Evolutionary conservation across 2,329 filamentous ascomycete species (phyloP).

Genomic region (Fusarium coffeatum): DNA sequence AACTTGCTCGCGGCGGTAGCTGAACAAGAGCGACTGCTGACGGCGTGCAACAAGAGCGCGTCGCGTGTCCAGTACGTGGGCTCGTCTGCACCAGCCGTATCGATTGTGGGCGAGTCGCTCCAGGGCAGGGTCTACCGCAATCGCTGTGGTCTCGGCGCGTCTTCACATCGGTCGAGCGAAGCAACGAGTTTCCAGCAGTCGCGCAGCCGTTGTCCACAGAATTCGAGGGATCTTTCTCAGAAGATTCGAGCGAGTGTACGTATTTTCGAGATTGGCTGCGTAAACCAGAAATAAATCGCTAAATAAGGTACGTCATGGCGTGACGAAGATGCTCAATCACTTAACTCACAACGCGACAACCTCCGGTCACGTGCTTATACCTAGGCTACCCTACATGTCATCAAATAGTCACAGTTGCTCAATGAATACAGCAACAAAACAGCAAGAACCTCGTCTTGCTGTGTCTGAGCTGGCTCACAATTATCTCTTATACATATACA

Average conservation of each 20-base stretch:
- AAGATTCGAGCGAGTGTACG: fast-evolving
- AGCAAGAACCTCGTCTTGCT: too few species aligned
- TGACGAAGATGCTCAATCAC: neutral
- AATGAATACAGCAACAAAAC: too few species aligned
- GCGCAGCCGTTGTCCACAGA: neutral
- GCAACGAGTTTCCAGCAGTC: neutral
- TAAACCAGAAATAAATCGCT: neutral
- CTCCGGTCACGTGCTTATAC: neutral
- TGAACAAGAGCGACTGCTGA: neutral
- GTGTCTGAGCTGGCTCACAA: too few species aligned
- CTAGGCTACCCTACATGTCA: neutral
- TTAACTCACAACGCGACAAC: neutral
- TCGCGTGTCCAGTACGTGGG: too few species aligned
- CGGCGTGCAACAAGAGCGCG: neutral
- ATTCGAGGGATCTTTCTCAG: neutral
- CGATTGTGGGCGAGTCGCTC: neutral
- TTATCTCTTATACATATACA: too few species aligned
- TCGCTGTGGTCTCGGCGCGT: neutral
- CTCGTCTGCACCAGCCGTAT: too few species aligned
- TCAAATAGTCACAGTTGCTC: neutral
- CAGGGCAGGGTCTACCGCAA: neutral
- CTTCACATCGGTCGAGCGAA: neutral
- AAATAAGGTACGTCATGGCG: neutral
- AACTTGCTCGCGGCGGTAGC: neutral
- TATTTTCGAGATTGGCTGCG: neutral